Base-by-base conservation (phyloP, 495 filamentous ascomycete species). In the Neurospora sp. region DNA sequence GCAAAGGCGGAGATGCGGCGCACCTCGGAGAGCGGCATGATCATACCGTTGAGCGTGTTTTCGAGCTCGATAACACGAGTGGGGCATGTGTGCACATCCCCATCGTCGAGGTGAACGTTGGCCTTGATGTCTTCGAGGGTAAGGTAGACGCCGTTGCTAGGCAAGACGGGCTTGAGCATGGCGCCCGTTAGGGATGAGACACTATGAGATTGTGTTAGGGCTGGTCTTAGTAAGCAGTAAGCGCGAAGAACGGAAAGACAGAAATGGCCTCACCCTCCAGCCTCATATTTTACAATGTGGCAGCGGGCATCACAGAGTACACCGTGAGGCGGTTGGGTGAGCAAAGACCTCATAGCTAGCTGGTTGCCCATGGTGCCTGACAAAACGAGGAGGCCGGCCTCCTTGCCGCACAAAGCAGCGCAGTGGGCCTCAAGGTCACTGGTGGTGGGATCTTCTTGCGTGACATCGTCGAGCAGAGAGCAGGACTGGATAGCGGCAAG, bases 331-430 rank as follows among this genome's bases (percentile, higher is more conserved):
- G 92, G 92, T 71, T 90, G 90, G 0, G 81, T 85, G 38, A 96
- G 85, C 72, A 92, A 86, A 1, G 91, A 83, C 8, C 92, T 88
- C 20, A 96, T 77, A 16, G 87, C 88, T 72, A 96, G 82, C 76
- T 94, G 92, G 82, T 96, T 96, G 41, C 91, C 95, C 93, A 97
- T 96, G 20, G 95, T 97, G 5, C 95, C 95, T 0, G 91, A 94
- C 69, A 96, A 84, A 31, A 97, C 93, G 59, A 97, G 88, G 0
- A 94, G 84, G 0, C 87, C 90, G 39, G 89, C 89, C 72, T 92
- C 89, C 78, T 96, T 93, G 75, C 87, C 87, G 3, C 93, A 89
- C 5, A 94, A 85, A 39, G 84, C 79, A 38, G 93, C 91, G 27
- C 96, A 84, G 75, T 91, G 89, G 41, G 84, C 78, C 80, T 93